These are phyloP conservation scores for Saccharomyces cerevisiae DNA, from an alignment of 805 yeast genomes.

Conservation along the genomic window DNA sequence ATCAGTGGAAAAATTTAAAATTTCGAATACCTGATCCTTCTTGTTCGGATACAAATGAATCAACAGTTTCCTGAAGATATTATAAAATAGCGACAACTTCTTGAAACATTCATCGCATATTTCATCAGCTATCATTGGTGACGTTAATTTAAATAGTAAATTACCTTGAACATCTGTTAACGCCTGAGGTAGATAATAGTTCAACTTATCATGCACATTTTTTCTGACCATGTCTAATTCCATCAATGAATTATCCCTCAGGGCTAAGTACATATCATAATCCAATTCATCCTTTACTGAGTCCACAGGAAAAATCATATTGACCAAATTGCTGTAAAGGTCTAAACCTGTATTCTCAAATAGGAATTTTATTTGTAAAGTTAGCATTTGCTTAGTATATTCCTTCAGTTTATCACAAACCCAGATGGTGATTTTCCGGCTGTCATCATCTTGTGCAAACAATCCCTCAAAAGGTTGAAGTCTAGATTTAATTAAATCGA, in stretches of 20 bases:
- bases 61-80: slow-evolving; percentile 31
- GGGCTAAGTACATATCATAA: slow-evolving; percentile 55
- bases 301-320: slow-evolving; percentile 61
- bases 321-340: slow-evolving; percentile 55
- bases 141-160: slow-evolving; percentile 47
- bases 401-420: slow-evolving; percentile 31
- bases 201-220: slow-evolving; percentile 38
- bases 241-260: slow-evolving; percentile 47
- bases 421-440: slow-evolving; percentile 11
- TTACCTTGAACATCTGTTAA: slow-evolving; percentile 51
- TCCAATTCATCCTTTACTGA: slow-evolving; percentile 46
- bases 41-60: slow-evolving; percentile 29
- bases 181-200: slow-evolving; percentile 44
- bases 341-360: slow-evolving; percentile 45
- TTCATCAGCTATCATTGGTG: slow-evolving; percentile 54
- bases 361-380: slow-evolving; percentile 40
- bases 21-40: slow-evolving; percentile 10
- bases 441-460: slow-evolving; percentile 28
- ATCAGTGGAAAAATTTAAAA: slow-evolving; percentile 23
- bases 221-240: slow-evolving; percentile 37
- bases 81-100: slow-evolving; percentile 38
- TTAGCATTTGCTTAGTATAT: slow-evolving; percentile 29
- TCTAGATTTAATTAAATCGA: slow-evolving; percentile 53
- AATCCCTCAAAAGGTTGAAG: slow-evolving; percentile 34
- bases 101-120: slow-evolving; percentile 44